Conservation (phyloP, 768 basidiomycete genomes). For the Sarcodon aspratus region DNA sequence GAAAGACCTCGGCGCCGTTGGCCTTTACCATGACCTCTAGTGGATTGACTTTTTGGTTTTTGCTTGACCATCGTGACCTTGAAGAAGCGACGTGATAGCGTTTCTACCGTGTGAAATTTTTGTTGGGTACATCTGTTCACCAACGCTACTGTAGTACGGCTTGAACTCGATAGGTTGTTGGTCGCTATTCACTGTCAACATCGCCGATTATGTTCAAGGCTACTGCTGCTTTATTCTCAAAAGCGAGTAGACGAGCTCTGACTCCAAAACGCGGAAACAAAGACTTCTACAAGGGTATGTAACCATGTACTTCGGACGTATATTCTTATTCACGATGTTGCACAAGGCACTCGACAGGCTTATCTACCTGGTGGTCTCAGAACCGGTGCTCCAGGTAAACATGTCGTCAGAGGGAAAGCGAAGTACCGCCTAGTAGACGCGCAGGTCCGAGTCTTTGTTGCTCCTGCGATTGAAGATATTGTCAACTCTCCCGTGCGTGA, state of each 20-base stretch:
- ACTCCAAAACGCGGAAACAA: constrained; percentile 88
- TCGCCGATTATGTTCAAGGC: not conserved
- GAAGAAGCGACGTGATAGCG: not conserved
- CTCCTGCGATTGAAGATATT: constrained; percentile 61
- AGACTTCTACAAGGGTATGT: constrained; percentile 91
- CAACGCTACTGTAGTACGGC: no score
- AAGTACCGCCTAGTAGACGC: constrained; percentile 79
- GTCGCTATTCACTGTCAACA: not conserved
- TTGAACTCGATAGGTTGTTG: no score
- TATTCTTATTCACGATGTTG: not conserved
- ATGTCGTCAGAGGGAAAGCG: constrained; percentile 63
- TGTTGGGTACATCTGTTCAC: not conserved
- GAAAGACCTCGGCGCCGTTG: not conserved
- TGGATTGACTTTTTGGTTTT: not conserved
- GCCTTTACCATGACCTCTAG: not conserved
- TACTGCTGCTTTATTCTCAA: constrained; percentile 44
- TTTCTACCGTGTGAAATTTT: not conserved
- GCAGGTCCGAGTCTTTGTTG: constrained; percentile 75
- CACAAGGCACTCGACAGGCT: constrained; percentile 71
- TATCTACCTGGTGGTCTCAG: constrained; percentile 74
- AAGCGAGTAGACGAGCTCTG: constrained; percentile 75
- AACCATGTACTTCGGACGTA: not conserved
- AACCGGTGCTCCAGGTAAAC: constrained; percentile 83
- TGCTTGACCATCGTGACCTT: not conserved
- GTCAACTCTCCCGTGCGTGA: constrained; percentile 35